Conservation (phyloP, 106 monocot genomes). For the Chionographis japonica region DNA sequence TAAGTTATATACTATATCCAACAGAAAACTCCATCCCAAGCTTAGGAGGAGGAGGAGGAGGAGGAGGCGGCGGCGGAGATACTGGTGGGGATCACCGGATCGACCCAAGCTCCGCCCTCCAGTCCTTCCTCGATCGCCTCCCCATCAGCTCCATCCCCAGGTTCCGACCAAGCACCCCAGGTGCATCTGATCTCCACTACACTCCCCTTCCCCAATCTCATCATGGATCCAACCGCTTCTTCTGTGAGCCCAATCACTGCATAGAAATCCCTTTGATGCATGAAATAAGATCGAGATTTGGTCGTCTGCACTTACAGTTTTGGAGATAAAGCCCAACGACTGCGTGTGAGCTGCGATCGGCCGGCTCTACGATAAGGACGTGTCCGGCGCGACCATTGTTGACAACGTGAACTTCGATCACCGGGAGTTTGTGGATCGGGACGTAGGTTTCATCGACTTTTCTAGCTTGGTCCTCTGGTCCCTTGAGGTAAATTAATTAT, state of each 20-base stretch:
- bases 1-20: too few relatives aligned
- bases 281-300: neutral
- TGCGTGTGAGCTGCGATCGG: slow-evolving; percentile 29
- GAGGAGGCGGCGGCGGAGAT: neutral
- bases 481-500: slow-evolving; percentile 25
- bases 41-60: neutral
- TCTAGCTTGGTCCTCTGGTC: slow-evolving; percentile 48
- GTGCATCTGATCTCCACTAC: neutral
- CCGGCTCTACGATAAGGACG: slow-evolving; percentile 20
- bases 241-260: too few relatives aligned
- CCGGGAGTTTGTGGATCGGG: slow-evolving; percentile 23
- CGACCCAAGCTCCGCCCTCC: slow-evolving; percentile 19
- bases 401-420: slow-evolving; percentile 15
- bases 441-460: slow-evolving; percentile 47
- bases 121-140: slow-evolving; percentile 40
- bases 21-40: neutral
- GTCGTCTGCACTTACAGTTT: neutral
- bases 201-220: too few relatives aligned
- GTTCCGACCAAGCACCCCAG: neutral
- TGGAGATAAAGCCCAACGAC: slow-evolving; percentile 39
- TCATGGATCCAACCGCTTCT: too few relatives aligned
- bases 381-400: slow-evolving; percentile 30
- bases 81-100: neutral
- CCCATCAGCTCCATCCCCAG: slow-evolving; percentile 30
- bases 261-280: too few relatives aligned